Conservation (phyloP, 768 basidiomycete genomes). For the Chiua virens region DNA sequence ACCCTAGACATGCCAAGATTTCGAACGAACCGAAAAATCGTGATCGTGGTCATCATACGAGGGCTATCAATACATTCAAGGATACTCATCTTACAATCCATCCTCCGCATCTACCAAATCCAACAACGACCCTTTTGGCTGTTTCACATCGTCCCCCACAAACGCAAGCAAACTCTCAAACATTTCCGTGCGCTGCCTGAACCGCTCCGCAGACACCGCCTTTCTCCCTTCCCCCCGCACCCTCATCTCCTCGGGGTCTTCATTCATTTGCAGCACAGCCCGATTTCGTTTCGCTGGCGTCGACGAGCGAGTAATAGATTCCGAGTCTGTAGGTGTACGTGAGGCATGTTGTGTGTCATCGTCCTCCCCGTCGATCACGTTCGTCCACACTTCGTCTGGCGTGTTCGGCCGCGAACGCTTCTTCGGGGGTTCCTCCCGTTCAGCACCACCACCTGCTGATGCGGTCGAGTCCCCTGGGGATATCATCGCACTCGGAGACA, state of each 20-base stretch:
- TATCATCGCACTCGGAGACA: constrained; percentile 37
- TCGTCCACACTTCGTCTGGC: constrained; percentile 45
- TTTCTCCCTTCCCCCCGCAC: constrained; percentile 30
- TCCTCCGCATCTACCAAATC: constrained; percentile 53
- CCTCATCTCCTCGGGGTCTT: constrained; percentile 27
- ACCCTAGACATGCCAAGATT: too few species aligned
- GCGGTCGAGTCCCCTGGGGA: not conserved
- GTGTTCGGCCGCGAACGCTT: constrained; percentile 47
- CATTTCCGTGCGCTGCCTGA: constrained; percentile 63
- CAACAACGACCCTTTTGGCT: constrained; percentile 63
- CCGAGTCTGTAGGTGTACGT: constrained; percentile 32
- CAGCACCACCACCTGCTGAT: constrained; percentile 15
- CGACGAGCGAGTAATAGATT: not conserved
- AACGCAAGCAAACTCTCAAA: constrained; percentile 69
- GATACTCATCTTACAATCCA: constrained; percentile 20
- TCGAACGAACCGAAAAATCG: too few species aligned
- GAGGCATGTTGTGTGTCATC: constrained; percentile 7
- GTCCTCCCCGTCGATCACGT: constrained; percentile 36
- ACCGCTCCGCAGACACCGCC: constrained; percentile 46
- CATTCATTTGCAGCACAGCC: constrained; percentile 26
- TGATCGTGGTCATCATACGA: too few species aligned
- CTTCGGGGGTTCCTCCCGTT: constrained; percentile 35
- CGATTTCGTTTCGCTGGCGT: constrained; percentile 19
- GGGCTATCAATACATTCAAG: too few species aligned
- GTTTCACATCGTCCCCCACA: constrained; percentile 61